A percentile compares a stretch with the other conserved stretches of the same genome.
Evolutionary conservation across 2,329 filamentous ascomycete genomes (phyloP).

Genomic region (Beauveria brongniartii): DNA sequence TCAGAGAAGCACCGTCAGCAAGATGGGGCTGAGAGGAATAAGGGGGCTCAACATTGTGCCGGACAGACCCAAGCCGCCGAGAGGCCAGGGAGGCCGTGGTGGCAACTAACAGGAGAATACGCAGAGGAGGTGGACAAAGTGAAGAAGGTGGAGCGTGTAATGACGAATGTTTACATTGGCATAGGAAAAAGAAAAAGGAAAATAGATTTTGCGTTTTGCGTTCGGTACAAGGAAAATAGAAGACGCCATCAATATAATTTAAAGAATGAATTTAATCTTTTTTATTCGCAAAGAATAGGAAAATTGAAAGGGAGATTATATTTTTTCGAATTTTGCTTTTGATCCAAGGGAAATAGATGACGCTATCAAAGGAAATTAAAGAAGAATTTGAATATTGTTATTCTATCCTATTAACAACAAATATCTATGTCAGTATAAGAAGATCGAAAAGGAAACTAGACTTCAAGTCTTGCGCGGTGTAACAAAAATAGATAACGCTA

Average conservation of each 20-base stretch:
- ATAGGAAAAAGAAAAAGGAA: background rate
- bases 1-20: constrained; percentile 38
- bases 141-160: too few species aligned
- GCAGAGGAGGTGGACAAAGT: background rate
- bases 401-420: too few species aligned
- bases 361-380: background rate
- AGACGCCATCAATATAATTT: background rate
- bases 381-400: background rate
- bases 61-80: constrained; percentile 27
- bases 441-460: background rate
- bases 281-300: too few species aligned
- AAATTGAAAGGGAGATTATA: background rate
- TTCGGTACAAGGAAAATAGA: background rate
- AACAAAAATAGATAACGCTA: background rate
- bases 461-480: background rate
- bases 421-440: background rate
- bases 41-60: constrained; percentile 39
- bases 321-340: background rate
- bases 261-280: background rate
- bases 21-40: constrained; percentile 50
- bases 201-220: background rate
- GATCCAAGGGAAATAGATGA: background rate
- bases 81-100: constrained; percentile 16
- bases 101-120: constrained; percentile 11
- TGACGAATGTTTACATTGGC: background rate